These are phyloP conservation scores for Kodamaea ohmeri DNA, from an alignment of 1,139 yeast species.

Conservation along the genomic window DNA sequence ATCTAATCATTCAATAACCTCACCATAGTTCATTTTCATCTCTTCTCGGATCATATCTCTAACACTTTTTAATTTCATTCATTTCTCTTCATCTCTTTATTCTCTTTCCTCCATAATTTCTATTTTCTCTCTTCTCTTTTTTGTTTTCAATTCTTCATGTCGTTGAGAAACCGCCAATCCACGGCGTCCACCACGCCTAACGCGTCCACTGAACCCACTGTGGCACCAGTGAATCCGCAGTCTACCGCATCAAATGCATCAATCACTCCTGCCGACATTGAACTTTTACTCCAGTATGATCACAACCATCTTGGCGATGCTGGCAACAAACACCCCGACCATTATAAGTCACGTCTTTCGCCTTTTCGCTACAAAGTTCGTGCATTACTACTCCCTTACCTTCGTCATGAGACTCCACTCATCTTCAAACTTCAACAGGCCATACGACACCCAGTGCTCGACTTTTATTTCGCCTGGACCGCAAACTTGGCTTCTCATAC, in stretches of 20 bases:
- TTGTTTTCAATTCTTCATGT: background rate
- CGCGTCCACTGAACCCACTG: background rate
- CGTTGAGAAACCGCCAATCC: constrained; percentile 1
- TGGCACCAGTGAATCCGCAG: too few relatives aligned
- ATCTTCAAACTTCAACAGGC: constrained; percentile 56
- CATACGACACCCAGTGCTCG: constrained; percentile 53
- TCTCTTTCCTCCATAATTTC: background rate
- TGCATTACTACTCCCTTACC: constrained; percentile 51
- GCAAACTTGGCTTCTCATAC: constrained; percentile 94
- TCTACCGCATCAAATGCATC: constrained; percentile 1
- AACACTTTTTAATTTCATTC: background rate
- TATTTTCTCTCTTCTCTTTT: background rate
- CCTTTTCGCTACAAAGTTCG: constrained; percentile 61
- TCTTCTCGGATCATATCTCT: too few relatives aligned
- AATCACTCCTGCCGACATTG: constrained; percentile 17
- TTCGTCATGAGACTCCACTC: constrained; percentile 65
- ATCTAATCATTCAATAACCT: too few relatives aligned
- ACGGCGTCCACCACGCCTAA: background rate
- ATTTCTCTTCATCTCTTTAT: background rate
- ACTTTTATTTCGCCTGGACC: constrained; percentile 79
- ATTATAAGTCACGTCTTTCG: constrained; percentile 59
- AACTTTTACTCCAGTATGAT: constrained; percentile 14
- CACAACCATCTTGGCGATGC: constrained; percentile 47
- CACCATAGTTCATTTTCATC: too few relatives aligned
- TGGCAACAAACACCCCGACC: constrained; percentile 67